Percentiles rank a stretch among this genome's conserved stretches.
Conservation (phyloP, 2,329 filamentous ascomycete species). For the Phyllosticta ampelicida region DNA sequence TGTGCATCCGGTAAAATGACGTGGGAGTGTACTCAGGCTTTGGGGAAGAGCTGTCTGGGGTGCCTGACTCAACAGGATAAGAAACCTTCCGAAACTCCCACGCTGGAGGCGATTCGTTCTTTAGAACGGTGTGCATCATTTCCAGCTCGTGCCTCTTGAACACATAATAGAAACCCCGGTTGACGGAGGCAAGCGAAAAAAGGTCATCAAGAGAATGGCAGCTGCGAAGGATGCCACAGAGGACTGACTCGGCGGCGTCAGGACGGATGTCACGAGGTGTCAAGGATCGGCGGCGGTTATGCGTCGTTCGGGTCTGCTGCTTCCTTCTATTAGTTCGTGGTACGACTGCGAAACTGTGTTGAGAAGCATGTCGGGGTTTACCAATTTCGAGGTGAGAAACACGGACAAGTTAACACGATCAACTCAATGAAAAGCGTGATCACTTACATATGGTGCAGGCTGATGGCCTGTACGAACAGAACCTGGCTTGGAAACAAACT, state of each 20-base stretch:
- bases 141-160: slow-evolving; percentile 48
- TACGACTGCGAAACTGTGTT: neutral
- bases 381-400: neutral
- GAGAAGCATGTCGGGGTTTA: neutral
- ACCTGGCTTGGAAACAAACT: neutral
- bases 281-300: neutral
- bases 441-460: neutral
- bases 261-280: slow-evolving; percentile 10
- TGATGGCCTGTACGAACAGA: neutral
- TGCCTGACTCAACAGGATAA: slow-evolving; percentile 32
- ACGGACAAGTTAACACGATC: neutral
- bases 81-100: slow-evolving; percentile 52
- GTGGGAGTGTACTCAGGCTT: slow-evolving; percentile 43
- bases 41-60: slow-evolving; percentile 34
- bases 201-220: slow-evolving; percentile 44
- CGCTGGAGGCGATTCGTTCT: slow-evolving; percentile 45
- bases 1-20: slow-evolving; percentile 42
- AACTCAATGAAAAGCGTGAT: neutral
- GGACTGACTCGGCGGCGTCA: slow-evolving; percentile 38
- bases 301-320: neutral
- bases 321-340: neutral
- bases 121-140: slow-evolving; percentile 41
- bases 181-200: slow-evolving; percentile 43
- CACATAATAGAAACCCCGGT: slow-evolving; percentile 45
- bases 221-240: slow-evolving; percentile 41